Conservation (phyloP, 106 monocot species). For the Platanthera guangdongensis region DNA sequence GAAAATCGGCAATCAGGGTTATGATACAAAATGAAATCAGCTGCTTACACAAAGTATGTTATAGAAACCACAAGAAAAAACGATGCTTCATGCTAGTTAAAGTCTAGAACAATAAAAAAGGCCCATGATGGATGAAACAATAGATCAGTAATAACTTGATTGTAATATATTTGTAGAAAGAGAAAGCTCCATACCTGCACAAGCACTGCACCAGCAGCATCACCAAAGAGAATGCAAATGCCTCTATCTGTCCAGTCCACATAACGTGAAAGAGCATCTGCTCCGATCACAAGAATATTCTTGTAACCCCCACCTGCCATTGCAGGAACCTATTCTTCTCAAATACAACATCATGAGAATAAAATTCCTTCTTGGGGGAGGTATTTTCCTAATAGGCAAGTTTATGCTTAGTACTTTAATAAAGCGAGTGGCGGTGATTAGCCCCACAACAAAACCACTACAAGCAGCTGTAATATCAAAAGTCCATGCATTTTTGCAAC, state of each 20-base stretch:
- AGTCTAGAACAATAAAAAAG: background rate
- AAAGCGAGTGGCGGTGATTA: constrained; percentile 81
- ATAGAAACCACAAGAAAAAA: too few species aligned
- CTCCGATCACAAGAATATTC: constrained; percentile 87
- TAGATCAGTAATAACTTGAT: background rate
- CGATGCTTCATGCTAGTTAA: background rate
- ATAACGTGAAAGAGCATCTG: constrained; percentile 81
- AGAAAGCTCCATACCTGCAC: constrained; percentile 55
- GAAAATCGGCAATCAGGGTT: too few species aligned
- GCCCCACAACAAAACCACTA: constrained; percentile 87
- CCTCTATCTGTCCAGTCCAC: constrained; percentile 98
- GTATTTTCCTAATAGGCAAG: too few species aligned
- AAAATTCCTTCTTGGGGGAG: background rate
- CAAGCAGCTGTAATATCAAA: constrained; percentile 97
- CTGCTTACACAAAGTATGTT: too few species aligned
- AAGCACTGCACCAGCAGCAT: constrained; percentile 97
- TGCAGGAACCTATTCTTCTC: constrained; percentile 6
- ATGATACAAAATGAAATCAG: too few species aligned
- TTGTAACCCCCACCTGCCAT: constrained; percentile 69
- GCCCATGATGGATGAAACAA: background rate
- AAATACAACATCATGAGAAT: background rate
- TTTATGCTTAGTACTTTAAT: constrained; percentile 52
- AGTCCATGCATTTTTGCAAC: constrained; percentile 87
- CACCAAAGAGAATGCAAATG: constrained; percentile 97
- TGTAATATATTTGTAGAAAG: background rate